Evolutionary conservation across 2,329 filamentous ascomycete species (phyloP), one percentile per base, ranked within the genome.

Genomic region (Mycosphaerella arachidis): DNA sequence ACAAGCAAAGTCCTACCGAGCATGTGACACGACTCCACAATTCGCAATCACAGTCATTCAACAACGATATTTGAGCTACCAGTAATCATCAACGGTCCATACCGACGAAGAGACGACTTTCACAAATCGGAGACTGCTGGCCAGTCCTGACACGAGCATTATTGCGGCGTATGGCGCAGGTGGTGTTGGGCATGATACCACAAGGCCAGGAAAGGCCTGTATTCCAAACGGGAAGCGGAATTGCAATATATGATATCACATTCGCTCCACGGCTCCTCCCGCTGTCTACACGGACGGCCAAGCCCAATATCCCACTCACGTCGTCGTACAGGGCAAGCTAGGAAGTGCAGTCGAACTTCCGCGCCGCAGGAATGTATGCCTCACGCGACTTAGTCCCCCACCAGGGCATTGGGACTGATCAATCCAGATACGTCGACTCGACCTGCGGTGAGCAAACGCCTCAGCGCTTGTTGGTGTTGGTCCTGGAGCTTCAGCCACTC

Each of bases 381-480:
- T 43, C 46, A 13, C 29, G 24, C 18, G 29, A 9, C 46, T 30
- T 29, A 30, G 46, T 10, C 20, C 46, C 12, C 46, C 12, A 43
- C 33, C 20, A 40, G 9, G 30, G 35, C 12, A 37, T 37, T 12
- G 16, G 24, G 29, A 27, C 43, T 16, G 16, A 40, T 54, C 50
- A n/a, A 24, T 16, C 50, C 29, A 33, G 50, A 20, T 50, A 27
- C 20, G 46, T 35, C 50, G 10, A 30, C 30, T 33, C 30, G 50
- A 35, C 50, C 9, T 52, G 53, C 53, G 48, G 53, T 46, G 20
- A 46, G 24, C 30, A 7, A 53, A 31, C 55, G 55, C 55, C 55
- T 31, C 55, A 27, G 54, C 55, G 55, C 46, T 37, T 54, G 51
- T 54, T 55, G 51, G 52, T 59, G 57, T 59, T 59, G 57, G 57